Conservation (phyloP, 2,329 filamentous ascomycete species). For the Penicillium sp. region DNA sequence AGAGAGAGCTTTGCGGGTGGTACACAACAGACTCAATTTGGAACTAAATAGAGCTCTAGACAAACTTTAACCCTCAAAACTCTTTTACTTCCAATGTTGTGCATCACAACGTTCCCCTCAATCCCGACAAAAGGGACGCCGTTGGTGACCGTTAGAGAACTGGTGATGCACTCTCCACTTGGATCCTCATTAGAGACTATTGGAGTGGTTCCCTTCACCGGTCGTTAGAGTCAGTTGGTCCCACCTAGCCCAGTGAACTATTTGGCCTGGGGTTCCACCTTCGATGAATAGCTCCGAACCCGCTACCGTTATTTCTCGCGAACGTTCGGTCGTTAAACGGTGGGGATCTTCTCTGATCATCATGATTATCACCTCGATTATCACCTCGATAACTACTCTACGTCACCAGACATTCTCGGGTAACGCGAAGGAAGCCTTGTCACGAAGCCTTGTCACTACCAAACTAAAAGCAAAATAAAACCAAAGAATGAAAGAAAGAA, state of each 20-base stretch:
- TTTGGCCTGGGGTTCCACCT: background rate
- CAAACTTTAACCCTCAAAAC: constrained; percentile 5
- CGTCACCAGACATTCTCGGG: background rate
- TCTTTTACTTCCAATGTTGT: constrained; percentile 14
- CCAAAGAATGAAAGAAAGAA: background rate
- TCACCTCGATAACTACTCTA: background rate
- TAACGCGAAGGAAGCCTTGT: background rate
- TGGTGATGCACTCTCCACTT: constrained; percentile 1
- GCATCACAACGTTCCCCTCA: constrained; percentile 14
- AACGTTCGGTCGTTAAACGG: background rate
- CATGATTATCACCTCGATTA: background rate
- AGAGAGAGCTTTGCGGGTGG: background rate
- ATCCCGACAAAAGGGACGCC: constrained; percentile 13
- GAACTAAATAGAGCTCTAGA: background rate
- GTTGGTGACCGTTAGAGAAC: constrained; percentile 20
- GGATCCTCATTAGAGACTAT: background rate
- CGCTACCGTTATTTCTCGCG: background rate
- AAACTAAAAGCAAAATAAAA: background rate
- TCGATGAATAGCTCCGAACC: background rate
- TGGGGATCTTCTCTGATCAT: background rate
- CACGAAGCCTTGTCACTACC: background rate
- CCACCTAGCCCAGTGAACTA: background rate
- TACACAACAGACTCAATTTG: background rate
- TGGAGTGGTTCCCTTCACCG: constrained; percentile 7
- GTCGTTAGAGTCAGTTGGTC: constrained; percentile 2